Base-by-base conservation (phyloP, 2,329 filamentous ascomycete species). In the Sporothrix inflata region DNA sequence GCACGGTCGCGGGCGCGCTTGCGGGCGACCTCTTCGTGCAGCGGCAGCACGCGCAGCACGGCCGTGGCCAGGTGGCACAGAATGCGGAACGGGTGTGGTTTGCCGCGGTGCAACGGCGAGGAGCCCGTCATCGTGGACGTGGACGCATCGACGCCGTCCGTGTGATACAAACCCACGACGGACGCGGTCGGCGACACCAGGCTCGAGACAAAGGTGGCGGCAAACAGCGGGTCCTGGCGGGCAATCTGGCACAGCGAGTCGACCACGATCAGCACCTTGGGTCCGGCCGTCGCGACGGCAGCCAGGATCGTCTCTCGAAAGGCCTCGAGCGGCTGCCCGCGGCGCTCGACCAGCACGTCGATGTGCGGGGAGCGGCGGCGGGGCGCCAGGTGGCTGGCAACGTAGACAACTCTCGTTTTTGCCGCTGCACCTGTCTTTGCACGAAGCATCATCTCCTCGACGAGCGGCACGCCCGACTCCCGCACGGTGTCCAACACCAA, bases 11-110 rank as follows among this genome's bases (percentile, higher is more conserved):
- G 86, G 3, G 95, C 94, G n/a, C 86, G 87, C 79, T 94, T 94
- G 49, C 88, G 86, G 40, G 90, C 89, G 5, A 96, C 85, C 57
- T 92, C 88, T 76, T 98, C 94, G 8, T 89, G 83, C 51, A 98
- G 86, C 16, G 90, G 92, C 51, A 91, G 89, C 0, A 92, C 85
- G 4, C 88, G 90, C 73, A 98, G 86, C 70, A 98, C 88, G 3
- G 94, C 91, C 3, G 96, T 99, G n/a, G 94, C 93, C 72, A 98
- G 89, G 81, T 97, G 97, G 61, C 87, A 88, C 27, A 98, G 85
- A 0, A 94, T 83, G 1, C 90, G 90, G 14, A 97, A 85, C 0
- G 94, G 89, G 38, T 89, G 83, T 0, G 94, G 93, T 21, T 88
- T 83, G 81, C 93, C 90, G 77, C 87, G 85, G 75, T 80, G 82